A percentile compares a stretch with the other conserved stretches of the same genome.
phyloP scores from a whole-genome alignment of 75 land plant genomes.

The Sequoiadendron giganteum region DNA sequence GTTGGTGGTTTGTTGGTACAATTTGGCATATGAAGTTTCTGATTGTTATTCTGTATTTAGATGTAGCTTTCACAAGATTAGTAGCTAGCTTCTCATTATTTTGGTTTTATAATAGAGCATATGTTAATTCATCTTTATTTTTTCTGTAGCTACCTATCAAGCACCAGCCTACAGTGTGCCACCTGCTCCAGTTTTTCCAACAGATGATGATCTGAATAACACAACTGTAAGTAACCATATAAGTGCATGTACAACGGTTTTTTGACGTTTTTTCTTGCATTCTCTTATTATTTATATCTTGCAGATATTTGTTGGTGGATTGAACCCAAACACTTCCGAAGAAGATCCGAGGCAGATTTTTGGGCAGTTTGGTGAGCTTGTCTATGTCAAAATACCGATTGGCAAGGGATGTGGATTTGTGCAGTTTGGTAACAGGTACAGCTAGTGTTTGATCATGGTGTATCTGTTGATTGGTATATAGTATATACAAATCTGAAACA shows the following conservation, averaged over 20 bases:
- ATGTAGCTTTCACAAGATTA: neutral
- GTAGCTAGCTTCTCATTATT: neutral
- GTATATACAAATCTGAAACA: no score
- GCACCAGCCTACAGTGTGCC: constrained; percentile 42
- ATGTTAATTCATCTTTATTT: neutral
- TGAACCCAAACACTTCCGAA: constrained; percentile 79
- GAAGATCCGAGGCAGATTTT: constrained; percentile 77
- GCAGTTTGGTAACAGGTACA: constrained; percentile 76
- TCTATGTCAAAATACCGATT: constrained; percentile 82
- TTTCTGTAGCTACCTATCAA: constrained; percentile 49
- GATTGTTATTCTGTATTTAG: neutral
- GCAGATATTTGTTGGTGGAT: constrained; percentile 88
- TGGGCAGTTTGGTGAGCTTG: constrained; percentile 79
- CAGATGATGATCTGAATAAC: constrained; percentile 72
- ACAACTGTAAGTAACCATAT: constrained; percentile 68
- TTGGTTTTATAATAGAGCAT: neutral
- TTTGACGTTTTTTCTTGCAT: neutral
- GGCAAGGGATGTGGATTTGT: constrained; percentile 92
- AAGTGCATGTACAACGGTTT: neutral
- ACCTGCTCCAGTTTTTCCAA: constrained; percentile 50
- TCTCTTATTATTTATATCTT: constrained; percentile 11
- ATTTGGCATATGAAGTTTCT: neutral
- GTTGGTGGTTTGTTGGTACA: no score
- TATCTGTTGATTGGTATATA: neutral
- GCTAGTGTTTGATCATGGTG: no score